Base-by-base conservation (phyloP, 192 early-diverging fungal genomes). In the Glomus cerebriforme region DNA sequence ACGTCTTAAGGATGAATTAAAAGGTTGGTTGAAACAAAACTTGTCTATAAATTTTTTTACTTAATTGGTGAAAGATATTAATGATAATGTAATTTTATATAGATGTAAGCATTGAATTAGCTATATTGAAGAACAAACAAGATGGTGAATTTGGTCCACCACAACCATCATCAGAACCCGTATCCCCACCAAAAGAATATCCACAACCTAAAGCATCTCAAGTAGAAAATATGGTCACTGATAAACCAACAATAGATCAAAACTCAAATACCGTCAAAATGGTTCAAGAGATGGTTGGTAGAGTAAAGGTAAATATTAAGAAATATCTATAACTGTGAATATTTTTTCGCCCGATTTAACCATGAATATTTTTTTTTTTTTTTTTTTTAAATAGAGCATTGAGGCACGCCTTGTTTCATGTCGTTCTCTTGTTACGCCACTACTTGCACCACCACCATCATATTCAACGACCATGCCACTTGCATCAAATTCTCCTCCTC, bases 201-300 rank as follows among this genome's bases (percentile, higher is more conserved):
- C 47, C 71, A 54, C 54, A 71, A 47, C 75, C 19, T 58, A 27
- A 54, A 37, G 58, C 7, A 24, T 47, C 15, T 15, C 60, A 63
- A 75, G 64, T 12, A 43, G 35, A 9, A 54, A 19, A 13, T 3
- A 19, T 17, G 17, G 19, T 19, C 1, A 22, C 49, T 4, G 17
- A 22, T 19, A 19, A 22, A 27, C 66, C 2, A 26, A 59, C 59
- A 45, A 43, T 37, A 0, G 73, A 82, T 31, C 77, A 81, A 34
- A 81, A 84, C 19, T 82, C 85, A 19, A 92, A 91, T 79, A 90
- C 92, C 12, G 88, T 91, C 66, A 86, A 87, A 37, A 86, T 91
- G 81, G 90, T 93, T 9, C 91, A 93, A 73, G 91, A 93, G 37
- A 93, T 95, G 83, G 92, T 95, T 74, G 87, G 90, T 34, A 85